Conservation (phyloP, 1,284 basidiomycete species). For the Marasmius tenuissimus region DNA sequence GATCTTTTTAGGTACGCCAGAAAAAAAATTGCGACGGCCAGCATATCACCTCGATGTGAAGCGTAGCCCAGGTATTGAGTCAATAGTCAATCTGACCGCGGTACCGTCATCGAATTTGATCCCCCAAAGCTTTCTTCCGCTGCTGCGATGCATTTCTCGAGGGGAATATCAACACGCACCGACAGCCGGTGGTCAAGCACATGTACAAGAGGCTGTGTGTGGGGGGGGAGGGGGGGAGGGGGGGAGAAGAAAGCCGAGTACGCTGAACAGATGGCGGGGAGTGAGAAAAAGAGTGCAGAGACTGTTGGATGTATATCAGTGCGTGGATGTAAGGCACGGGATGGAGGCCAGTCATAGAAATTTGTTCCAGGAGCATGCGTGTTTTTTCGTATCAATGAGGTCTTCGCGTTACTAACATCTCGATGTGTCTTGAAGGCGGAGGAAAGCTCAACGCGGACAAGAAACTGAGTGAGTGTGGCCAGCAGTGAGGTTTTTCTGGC, state of each 20-base stretch:
- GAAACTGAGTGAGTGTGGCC: slow-evolving; percentile 30
- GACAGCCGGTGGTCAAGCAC: slow-evolving; percentile 14
- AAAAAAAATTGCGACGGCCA: not conserved
- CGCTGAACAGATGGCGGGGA: too few species aligned
- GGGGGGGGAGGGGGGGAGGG: slow-evolving; percentile 18
- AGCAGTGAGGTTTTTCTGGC: too few species aligned
- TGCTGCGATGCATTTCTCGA: slow-evolving; percentile 13
- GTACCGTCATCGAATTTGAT: too few species aligned
- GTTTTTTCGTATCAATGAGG: too few species aligned
- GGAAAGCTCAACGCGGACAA: slow-evolving; percentile 33
- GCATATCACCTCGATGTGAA: slow-evolving; percentile 15
- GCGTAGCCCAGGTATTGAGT: slow-evolving; percentile 14
- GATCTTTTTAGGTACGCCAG: not conserved
- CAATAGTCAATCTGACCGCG: slow-evolving; percentile 9
- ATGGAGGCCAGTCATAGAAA: slow-evolving; percentile 17
- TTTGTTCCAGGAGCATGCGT: slow-evolving; percentile 22
- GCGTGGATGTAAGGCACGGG: too few species aligned
- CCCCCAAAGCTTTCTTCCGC: too few species aligned
- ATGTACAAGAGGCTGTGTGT: slow-evolving; percentile 24
- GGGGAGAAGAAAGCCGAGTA: too few species aligned
- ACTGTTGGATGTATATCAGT: too few species aligned
- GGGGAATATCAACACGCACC: not conserved
- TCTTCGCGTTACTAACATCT: not conserved
- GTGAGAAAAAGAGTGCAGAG: too few species aligned
- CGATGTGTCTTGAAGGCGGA: slow-evolving; percentile 19